phyloP scores from a whole-genome alignment of 441 rosid genomes.

The Bruguiera hainesii region DNA sequence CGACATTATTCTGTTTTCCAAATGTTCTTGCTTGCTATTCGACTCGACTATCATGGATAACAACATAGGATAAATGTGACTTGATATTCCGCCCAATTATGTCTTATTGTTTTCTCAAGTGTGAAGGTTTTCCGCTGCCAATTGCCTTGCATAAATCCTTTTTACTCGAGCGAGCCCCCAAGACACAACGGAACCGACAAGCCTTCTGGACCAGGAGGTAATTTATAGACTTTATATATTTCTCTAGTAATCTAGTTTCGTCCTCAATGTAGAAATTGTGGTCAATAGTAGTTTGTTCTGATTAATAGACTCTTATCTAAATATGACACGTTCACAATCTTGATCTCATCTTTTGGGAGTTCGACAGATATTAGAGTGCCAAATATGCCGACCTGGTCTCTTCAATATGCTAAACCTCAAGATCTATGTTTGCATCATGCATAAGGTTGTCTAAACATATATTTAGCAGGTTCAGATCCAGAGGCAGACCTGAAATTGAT shows the following conservation, averaged over 20 bases:
- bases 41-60: not conserved
- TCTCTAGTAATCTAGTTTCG: not conserved
- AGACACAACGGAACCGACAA: constrained; percentile 46
- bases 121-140: constrained; percentile 86
- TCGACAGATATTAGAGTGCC: too few relatives aligned
- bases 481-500: too few relatives aligned
- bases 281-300: too few relatives aligned
- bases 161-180: constrained; percentile 74
- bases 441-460: too few relatives aligned
- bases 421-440: too few relatives aligned
- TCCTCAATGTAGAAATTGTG: too few relatives aligned
- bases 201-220: constrained; percentile 70
- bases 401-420: too few relatives aligned
- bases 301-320: too few relatives aligned
- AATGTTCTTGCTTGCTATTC: not conserved
- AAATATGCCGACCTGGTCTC: too few relatives aligned
- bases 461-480: too few relatives aligned
- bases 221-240: constrained; percentile 6
- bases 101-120: constrained; percentile 32
- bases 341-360: too few relatives aligned
- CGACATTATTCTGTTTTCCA: not conserved
- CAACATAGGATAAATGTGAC: not conserved
- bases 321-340: too few relatives aligned
- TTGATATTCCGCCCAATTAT: constrained; percentile 14
- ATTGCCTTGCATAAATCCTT: constrained; percentile 57